Evolutionary conservation across 306 rosid species (phyloP), one percentile per base, ranked within the genome.

Genomic region (Carpinus viminea): DNA sequence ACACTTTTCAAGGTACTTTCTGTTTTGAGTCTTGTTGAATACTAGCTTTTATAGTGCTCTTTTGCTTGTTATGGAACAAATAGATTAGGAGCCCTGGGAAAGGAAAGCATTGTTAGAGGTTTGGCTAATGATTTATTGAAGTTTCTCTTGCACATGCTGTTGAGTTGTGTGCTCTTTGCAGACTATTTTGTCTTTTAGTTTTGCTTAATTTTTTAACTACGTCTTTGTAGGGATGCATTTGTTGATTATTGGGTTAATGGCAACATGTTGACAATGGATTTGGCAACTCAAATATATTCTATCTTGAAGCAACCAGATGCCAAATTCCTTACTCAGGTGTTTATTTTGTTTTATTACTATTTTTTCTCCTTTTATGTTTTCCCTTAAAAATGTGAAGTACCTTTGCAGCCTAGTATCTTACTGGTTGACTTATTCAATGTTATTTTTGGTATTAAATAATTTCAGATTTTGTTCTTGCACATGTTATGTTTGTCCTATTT

Each of bases 281-380:
- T 89, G 31, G 94, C 94, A 69, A 88, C 98, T 71, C 99, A 96
- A 80, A 89, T 96, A 68, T 96, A 51, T 86, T 79, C 73, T 46
- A 93, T 96, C 86, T 85, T 96, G 75, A 93, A 96, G 88, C 96
- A 93, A 82, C 94, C 94, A 5, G 94, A 93, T 81, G 89, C 88
- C 86, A 90, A 88, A 31, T 87, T 88, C 82, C 93, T 96, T 61
- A 88, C 92, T 60, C 97, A 96, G 97, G 99, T 96, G 55, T 56
- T 79, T 80, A 76, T 50, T 78, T 85, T 78, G 52, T 53, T 54
- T 43, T 85, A 72, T 77, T 64, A 68, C 74, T 76, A 54, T 74
- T 79, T 72, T 13, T 79, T 55, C 72, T 79, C 45, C 71, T 56
- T 74, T 74, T 70, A 48, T 11, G 52, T 54, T 77, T 76, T 48